Base-by-base conservation (phyloP, 805 yeast genomes). In the Candida namnaoensis region DNA sequence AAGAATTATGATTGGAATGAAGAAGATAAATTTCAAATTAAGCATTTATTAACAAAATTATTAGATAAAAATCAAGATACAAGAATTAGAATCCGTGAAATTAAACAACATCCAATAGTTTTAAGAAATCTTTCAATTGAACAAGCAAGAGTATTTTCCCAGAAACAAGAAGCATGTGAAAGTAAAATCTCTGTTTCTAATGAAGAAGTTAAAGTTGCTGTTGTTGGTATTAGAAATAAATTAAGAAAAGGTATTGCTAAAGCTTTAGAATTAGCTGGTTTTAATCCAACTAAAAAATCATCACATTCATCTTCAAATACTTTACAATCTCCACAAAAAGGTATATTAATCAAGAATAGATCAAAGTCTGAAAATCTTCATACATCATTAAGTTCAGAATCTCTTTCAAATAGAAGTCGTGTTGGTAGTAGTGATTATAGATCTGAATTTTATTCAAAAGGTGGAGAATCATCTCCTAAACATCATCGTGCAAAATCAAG, bases 61-160 rank as follows among this genome's bases (percentile, higher is more conserved):
- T 68, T 93, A 27, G 74, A 71, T 33, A 91, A 88, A 54, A 74
- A 86, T 55, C 88, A 95, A 5, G 54, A 58, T 8, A 62, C 71
- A 35, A 72, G 99, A 56, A 73, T 82, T 19, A 80, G 80, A 14
- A 80, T 91, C 34, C 60, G 65, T 12, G 85, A 83, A 26, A 82
- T 88, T 42, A 88, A 88, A 59, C 59, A 61, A 7, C 96, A 91
- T 60, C 84, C 87, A 1, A 88, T 95, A 64, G 63, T 75, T 1
- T 48, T 68, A 27, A 66, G 68, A 52, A 74, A 68, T 37, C 55
- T 76, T 46, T 48, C 61, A 7, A 44, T 50, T 1, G 50, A 49
- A 14, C 54, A 58, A 28, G 55, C 54, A 24, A 35, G 40, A 15
- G 34, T 39, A 12, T 51, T 50, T 39, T 47, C 48, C 25, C 47